Conservation (phyloP, 2,329 filamentous ascomycete species). For the Fusarium dimerum region DNA sequence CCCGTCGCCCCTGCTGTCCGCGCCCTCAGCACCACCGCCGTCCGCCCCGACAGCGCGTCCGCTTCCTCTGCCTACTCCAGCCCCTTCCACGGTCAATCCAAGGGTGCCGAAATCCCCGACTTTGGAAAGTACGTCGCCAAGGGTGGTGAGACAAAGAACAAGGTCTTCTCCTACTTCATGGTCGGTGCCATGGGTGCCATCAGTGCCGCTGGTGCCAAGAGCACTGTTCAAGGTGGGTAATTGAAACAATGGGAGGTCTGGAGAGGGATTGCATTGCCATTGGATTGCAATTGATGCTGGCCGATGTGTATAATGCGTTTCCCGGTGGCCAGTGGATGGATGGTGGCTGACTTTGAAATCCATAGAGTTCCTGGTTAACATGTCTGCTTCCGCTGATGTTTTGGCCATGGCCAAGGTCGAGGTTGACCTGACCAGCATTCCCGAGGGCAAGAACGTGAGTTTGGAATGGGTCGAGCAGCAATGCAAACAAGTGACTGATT, state of each 20-base stretch:
- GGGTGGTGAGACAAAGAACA: slow-evolving; percentile 68
- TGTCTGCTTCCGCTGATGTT: slow-evolving; percentile 98
- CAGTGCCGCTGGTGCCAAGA: slow-evolving; percentile 92
- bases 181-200: slow-evolving; percentile 93
- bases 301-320: slow-evolving; percentile 5
- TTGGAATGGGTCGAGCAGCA: slow-evolving; percentile 3
- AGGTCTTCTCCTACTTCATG: slow-evolving; percentile 97
- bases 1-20: slow-evolving; percentile 46
- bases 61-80: slow-evolving; percentile 55
- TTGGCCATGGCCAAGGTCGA: slow-evolving; percentile 99
- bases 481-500: slow-evolving; percentile 5
- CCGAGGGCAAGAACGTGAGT: slow-evolving; percentile 98
- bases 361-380: slow-evolving; percentile 98
- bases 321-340: not conserved
- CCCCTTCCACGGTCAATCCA: slow-evolving; percentile 62
- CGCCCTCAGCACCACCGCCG: slow-evolving; percentile 57
- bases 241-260: not conserved
- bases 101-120: slow-evolving; percentile 75
- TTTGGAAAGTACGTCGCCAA: slow-evolving; percentile 86
- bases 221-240: slow-evolving; percentile 90
- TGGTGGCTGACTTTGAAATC: slow-evolving; percentile 28
- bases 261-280: slow-evolving; percentile 25
- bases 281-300: slow-evolving; percentile 30
- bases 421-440: slow-evolving; percentile 87
- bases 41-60: slow-evolving; percentile 50